phyloP scores from a whole-genome alignment of 352 stramenopile species.

The Globisporangium takayamanum region DNA sequence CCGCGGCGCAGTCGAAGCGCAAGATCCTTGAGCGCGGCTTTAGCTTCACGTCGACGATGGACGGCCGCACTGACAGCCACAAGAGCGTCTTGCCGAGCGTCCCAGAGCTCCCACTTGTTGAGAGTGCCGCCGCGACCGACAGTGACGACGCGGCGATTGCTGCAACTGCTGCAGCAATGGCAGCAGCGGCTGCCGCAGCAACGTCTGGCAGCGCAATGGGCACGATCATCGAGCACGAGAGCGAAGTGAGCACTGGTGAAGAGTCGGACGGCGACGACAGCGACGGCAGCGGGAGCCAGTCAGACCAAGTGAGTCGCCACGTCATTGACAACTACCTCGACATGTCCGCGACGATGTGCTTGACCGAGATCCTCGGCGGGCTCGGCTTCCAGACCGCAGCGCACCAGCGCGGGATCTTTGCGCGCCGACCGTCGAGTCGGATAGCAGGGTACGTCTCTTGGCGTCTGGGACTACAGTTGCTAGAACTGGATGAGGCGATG shows the following conservation, averaged over 20 bases:
- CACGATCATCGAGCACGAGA: slow-evolving; percentile 30
- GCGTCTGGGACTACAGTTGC: too few relatives aligned
- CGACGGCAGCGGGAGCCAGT: not conserved
- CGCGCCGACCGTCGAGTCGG: slow-evolving; percentile 43
- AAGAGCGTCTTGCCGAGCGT: slow-evolving; percentile 15
- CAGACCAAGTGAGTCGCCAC: slow-evolving; percentile 54
- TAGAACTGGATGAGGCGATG: not conserved
- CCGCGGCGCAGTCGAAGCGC: slow-evolving; percentile 35
- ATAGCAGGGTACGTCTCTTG: slow-evolving; percentile 19
- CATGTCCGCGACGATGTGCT: slow-evolving; percentile 68
- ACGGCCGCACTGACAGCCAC: slow-evolving; percentile 21
- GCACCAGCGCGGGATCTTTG: slow-evolving; percentile 36
- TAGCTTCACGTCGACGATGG: slow-evolving; percentile 44
- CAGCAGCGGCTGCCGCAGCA: not conserved
- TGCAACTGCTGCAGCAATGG: not conserved
- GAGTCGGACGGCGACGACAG: slow-evolving; percentile 31
- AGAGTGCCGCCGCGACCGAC: slow-evolving; percentile 1
- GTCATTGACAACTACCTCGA: slow-evolving; percentile 84
- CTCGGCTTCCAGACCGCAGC: slow-evolving; percentile 51
- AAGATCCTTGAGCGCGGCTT: slow-evolving; percentile 54
- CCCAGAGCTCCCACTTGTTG: slow-evolving; percentile 15
- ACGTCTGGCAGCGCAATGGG: slow-evolving; percentile 14
- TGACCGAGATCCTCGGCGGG: slow-evolving; percentile 57
- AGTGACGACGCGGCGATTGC: slow-evolving; percentile 5
- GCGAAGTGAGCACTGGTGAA: slow-evolving; percentile 28